phyloP scores from a whole-genome alignment of 257 asterid genomes.

The Plantago major region DNA sequence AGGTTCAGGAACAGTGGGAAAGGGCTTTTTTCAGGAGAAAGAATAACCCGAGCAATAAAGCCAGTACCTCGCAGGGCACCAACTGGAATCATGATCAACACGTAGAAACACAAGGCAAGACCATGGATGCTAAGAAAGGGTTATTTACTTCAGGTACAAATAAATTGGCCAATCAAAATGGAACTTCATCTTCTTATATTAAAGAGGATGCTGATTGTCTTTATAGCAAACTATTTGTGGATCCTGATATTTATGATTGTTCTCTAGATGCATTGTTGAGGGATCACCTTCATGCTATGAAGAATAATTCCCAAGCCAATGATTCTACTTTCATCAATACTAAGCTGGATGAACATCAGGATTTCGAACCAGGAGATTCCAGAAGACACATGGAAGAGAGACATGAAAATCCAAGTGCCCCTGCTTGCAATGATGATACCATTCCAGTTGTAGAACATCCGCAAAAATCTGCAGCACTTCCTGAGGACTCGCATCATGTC shows the following conservation, averaged over 20 bases:
- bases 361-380: slow-evolving; percentile 29
- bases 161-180: slow-evolving; percentile 23
- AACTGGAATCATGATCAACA: slow-evolving; percentile 21
- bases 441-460: slow-evolving; percentile 21
- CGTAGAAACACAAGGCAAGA: slow-evolving; percentile 21
- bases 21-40: neutral
- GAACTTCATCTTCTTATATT: slow-evolving; percentile 17
- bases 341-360: slow-evolving; percentile 13
- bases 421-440: slow-evolving; percentile 14
- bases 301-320: slow-evolving; percentile 7
- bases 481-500: slow-evolving; percentile 13
- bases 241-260: neutral
- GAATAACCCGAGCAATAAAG: slow-evolving; percentile 3
- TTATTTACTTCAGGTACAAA: slow-evolving; percentile 19
- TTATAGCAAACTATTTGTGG: neutral
- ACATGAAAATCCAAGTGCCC: slow-evolving; percentile 3
- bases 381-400: slow-evolving; percentile 17
- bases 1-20: neutral
- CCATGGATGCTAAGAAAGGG: slow-evolving; percentile 21
- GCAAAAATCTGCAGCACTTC: slow-evolving; percentile 4
- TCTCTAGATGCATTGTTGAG: slow-evolving; percentile 13
- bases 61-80: slow-evolving; percentile 23
- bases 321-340: slow-evolving; percentile 18
- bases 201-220: slow-evolving; percentile 15
- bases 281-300: slow-evolving; percentile 10